Evolutionary conservation across 2,329 filamentous ascomycete genomes (phyloP).

Genomic region (Talaromyces piceae): DNA sequence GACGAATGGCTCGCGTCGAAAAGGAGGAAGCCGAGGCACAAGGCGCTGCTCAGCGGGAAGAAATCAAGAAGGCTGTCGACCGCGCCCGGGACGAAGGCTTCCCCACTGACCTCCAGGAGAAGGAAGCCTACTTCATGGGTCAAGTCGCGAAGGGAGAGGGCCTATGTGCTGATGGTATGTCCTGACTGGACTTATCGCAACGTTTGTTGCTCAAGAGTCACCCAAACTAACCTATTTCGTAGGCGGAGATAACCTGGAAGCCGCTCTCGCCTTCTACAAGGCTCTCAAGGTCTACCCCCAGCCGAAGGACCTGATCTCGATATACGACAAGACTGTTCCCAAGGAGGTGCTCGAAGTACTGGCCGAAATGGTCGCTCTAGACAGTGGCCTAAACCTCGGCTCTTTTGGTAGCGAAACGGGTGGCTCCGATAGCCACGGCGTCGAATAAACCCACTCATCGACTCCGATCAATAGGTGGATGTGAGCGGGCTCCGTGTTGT

Average conservation of each 20-base stretch:
- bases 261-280: constrained; percentile 94
- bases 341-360: constrained; percentile 96
- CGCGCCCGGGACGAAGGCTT: constrained; percentile 86
- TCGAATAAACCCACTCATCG: constrained; percentile 24
- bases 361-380: constrained; percentile 95
- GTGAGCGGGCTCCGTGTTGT: neutral
- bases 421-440: constrained; percentile 27
- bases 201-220: too few species aligned
- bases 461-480: neutral
- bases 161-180: constrained; percentile 76
- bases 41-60: constrained; percentile 47
- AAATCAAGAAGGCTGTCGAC: constrained; percentile 68
- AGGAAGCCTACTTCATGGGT: constrained; percentile 93
- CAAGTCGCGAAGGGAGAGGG: constrained; percentile 85
- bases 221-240: constrained; percentile 13
- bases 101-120: constrained; percentile 82
- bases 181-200: too few species aligned
- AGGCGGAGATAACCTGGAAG: constrained; percentile 55
- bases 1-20: constrained; percentile 38
- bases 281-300: constrained; percentile 97
- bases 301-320: constrained; percentile 83
- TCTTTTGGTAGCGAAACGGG: constrained; percentile 28
- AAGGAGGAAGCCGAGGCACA: constrained; percentile 43
- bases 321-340: constrained; percentile 97
- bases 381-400: constrained; percentile 62